Evolutionary conservation across 768 basidiomycete genomes (phyloP), one percentile per base, ranked within the genome.

Genomic region (Leccinum rimulosum): DNA sequence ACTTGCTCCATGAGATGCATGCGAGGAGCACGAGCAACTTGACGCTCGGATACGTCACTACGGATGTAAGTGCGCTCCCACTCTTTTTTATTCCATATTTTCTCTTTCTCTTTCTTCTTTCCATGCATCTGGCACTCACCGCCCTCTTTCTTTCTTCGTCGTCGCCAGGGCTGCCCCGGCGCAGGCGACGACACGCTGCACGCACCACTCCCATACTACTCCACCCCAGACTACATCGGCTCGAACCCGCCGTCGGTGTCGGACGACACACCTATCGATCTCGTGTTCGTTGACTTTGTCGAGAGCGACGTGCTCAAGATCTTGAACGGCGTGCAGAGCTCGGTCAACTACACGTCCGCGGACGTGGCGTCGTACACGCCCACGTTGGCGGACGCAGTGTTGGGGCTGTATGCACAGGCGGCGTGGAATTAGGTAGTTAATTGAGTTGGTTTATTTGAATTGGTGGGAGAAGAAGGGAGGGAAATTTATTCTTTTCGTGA

Each of bases 271-370:
- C 75, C 75, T 0, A 78, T 93, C 61, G 91, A 93, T 64, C 79
- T 93, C 22, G 85, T 93, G 35, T 93, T 92, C 69, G 78, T 87
- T 50, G 77, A 86, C 69, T 93, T 91, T 71, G 84, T 91, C 66
- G 75, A 80, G 66, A 55, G 65, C 6, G 74, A 82, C 61, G 66
- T 89, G 28, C 61, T 90, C 58, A 43, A 61, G 5, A 80, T 83
- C 28, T 67, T 91, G 54, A 93, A 93, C 64, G 36, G 52, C 1
- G 66, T 86, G 25, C 84, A 88, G 73, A 79, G 47, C 7, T 67
- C 61, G 28, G 82, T 75, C 70, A 77, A 67, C 3, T 91, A 82
- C 65, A 80, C 81, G 3, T 65, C 68, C 0, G 65, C 75, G 11
- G 85, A 92, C 66, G 82, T 86, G 1, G 57, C 65, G 35, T n/a